Conservation (phyloP, 352 stramenopile species). For the Phytopythium kandeliae region DNA sequence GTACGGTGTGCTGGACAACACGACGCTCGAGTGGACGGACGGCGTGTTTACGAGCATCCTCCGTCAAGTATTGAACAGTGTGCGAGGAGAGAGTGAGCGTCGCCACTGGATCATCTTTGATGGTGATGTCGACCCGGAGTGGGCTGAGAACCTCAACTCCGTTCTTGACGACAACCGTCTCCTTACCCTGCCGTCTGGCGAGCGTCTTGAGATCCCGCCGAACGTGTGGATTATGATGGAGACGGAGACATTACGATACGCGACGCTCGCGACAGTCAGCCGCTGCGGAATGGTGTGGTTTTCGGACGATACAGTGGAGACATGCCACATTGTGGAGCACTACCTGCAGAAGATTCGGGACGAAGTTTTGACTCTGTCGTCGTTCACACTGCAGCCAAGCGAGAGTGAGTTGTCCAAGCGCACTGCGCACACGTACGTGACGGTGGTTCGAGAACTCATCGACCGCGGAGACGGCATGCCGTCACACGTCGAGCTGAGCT, state of each 20-base stretch:
- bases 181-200: conserved; percentile 97
- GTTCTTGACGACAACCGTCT: conserved; percentile 99
- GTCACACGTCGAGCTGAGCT: conserved; percentile 89
- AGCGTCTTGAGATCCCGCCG: conserved; percentile 96
- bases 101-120: conserved; percentile 99
- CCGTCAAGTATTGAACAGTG: conserved; percentile 95
- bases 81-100: conserved; percentile 94
- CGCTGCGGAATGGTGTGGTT: conserved; percentile 99
- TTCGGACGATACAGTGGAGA: conserved; percentile 93
- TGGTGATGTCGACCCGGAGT: conserved; percentile 99
- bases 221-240: conserved; percentile 99
- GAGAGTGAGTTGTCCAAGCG: conserved; percentile 63
- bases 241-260: conserved; percentile 98
- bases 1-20: conserved; percentile 99
- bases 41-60: conserved; percentile 98
- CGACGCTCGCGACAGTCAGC: conserved; percentile 99
- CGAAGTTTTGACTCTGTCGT: conserved; percentile 51
- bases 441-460: conserved; percentile 54
- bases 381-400: conserved; percentile 60
- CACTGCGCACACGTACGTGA: conserved; percentile 62
- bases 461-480: conserved; percentile 37
- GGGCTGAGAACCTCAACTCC: conserved; percentile 99
- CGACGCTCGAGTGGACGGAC: conserved; percentile 99
- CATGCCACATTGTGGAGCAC: conserved; percentile 88
- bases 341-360: conserved; percentile 71